Evolutionary conservation across 2,329 filamentous ascomycete species (phyloP), one percentile per base, ranked within the genome.

Genomic region (Pseudonectria buxi): DNA sequence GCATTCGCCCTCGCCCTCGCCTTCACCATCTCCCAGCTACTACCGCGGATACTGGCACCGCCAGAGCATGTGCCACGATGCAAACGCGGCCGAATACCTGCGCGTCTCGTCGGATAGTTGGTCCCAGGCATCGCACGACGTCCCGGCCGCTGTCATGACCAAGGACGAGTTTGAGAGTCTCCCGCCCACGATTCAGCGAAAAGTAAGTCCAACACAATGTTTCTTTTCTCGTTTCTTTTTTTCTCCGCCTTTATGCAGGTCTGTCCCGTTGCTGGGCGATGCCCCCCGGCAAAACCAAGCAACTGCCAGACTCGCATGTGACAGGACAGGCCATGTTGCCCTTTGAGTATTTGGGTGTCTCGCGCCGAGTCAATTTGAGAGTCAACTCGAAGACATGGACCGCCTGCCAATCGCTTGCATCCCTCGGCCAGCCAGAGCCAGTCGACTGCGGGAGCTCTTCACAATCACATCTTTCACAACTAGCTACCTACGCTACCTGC

Each of bases 181-280:
- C 10, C 74, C 74, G 14, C 69, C 68, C 15, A 71, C 71, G 12
- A 64, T 78, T 35, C 65, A 71, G 50, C 65, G 73, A 57, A 78
- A 78, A 63, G 74, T 78, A 59, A 65, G 72, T 63, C 26, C 26
- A 32, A 22, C 18, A 22, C 18, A 5, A 5, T 9, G 18, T 22
- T 9, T 22, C 18, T 22, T 22, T 22, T 9, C 18, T 22, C 24
- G 37, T 33, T 34, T 33, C 40, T 28, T 18, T 43, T 42, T 39
- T 32, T 37, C 41, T 37, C 30, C 31, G 24, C 48, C 37, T 37
- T 26, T 15, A 10, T 11, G 28, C n/a, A 14, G 4, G 7, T 24
- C 22, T 31, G 28, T 30, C 14, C 10, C 28, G 28, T 16, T 5
- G 18, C 14, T 26, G 24, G 7, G 9, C 24, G 24, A 26, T 26